Evolutionary conservation across 83 land plant genomes (phyloP).

Genomic region (Picea abies): DNA sequence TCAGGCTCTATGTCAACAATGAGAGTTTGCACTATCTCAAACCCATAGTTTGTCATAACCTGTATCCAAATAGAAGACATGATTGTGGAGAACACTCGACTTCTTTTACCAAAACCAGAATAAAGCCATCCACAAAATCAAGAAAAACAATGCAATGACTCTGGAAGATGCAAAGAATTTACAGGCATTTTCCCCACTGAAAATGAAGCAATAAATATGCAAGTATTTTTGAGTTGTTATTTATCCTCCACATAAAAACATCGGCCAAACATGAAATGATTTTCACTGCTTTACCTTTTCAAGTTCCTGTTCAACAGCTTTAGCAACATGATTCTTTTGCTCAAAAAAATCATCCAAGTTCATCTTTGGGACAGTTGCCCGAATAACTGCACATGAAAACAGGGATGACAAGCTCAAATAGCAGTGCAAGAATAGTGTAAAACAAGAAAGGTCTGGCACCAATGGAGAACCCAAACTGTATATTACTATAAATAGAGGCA

Average conservation of each 20-base stretch:
- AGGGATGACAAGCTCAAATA: background rate
- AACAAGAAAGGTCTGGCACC: background rate
- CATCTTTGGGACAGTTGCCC: slow-evolving; percentile 75
- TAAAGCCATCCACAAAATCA: background rate
- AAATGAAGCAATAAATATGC: background rate
- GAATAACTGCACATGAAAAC: slow-evolving; percentile 43
- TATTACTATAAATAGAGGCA: no score
- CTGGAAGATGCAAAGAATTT: background rate
- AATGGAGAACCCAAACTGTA: no score
- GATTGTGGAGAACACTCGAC: background rate
- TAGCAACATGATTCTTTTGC: slow-evolving; percentile 82
- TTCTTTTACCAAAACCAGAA: background rate
- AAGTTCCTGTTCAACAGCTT: slow-evolving; percentile 68
- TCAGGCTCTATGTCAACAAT: slow-evolving; percentile 72
- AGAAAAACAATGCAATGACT: background rate
- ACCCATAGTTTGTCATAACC: slow-evolving; percentile 78
- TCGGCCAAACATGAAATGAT: no score
- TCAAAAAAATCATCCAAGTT: slow-evolving; percentile 72
- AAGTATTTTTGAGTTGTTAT: no score
- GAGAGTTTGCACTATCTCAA: slow-evolving; percentile 74
- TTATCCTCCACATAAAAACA: no score
- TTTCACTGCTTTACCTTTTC: slow-evolving; percentile 57
- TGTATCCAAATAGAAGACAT: slow-evolving; percentile 18
- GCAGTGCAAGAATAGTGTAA: background rate
- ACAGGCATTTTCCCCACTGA: background rate